Conservation (phyloP, 306 rosid genomes). For the Pterocarpus macrocarpus region DNA sequence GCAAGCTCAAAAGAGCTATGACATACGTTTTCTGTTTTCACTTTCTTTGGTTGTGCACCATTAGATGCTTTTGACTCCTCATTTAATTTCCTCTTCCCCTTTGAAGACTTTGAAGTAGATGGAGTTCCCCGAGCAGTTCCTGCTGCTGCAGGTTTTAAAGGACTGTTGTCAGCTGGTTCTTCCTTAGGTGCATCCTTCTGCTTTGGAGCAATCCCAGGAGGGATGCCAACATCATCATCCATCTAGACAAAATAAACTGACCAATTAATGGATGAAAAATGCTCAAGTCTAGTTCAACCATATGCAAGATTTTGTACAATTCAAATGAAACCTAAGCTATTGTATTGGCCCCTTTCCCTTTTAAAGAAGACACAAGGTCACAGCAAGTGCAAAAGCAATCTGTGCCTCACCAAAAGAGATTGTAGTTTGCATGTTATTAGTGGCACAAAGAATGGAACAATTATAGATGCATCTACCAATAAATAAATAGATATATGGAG, state of each 20-base stretch:
- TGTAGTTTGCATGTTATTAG: conserved; percentile 21
- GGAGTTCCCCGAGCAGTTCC: conserved; percentile 68
- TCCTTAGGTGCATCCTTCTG: conserved; percentile 80
- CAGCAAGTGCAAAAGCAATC: conserved; percentile 12
- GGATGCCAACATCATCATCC: conserved; percentile 67
- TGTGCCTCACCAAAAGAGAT: background rate
- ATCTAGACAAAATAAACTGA: conserved; percentile 53
- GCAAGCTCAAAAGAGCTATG: conserved; percentile 6
- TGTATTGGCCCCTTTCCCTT: conserved; percentile 1
- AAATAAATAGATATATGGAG: background rate
- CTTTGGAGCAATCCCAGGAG: conserved; percentile 63
- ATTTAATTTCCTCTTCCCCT: conserved; percentile 77
- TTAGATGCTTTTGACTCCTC: conserved; percentile 73
- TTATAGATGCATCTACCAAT: background rate
- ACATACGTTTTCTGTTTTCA: conserved; percentile 83
- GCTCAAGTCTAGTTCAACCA: conserved; percentile 2
- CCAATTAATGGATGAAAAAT: conserved; percentile 37
- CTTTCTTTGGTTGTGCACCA: conserved; percentile 77
- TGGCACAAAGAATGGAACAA: conserved; percentile 7
- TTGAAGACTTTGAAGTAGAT: conserved; percentile 63
- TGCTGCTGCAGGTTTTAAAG: conserved; percentile 62
- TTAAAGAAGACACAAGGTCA: conserved; percentile 2
- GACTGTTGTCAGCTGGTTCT: conserved; percentile 79
- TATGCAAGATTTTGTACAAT: conserved; percentile 27
- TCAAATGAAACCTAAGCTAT: conserved; percentile 23